Evolutionary conservation across 139 green algal species (phyloP), one percentile per base, ranked within the genome.

Genomic region (Deuterostichococcus epilithicus): DNA sequence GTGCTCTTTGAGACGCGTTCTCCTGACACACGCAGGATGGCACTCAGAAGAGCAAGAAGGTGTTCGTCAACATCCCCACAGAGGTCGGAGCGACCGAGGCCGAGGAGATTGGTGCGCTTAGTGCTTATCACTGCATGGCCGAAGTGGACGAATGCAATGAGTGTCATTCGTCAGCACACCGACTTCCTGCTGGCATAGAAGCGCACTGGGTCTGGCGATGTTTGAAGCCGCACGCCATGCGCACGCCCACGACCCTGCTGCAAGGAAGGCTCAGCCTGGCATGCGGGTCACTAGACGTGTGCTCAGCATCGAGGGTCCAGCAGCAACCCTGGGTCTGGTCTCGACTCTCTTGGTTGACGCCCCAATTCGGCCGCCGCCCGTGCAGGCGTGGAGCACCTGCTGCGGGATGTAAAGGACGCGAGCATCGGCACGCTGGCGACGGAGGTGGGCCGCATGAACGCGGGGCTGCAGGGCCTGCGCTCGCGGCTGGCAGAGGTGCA

Each of bases 21-120:
- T n/a, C n/a, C n/a, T n/a, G n/a, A n/a, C n/a, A n/a, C n/a, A n/a
- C n/a, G 66, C 82, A 96, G 85, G 95, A 98, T 82, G 95, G 93
- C 68, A 98, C 94, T 3, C 87, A 98, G 86, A 97, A 97, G 84
- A 91, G 82, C 68, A 88, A 93, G 77, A 92, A 87, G 30, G 88
- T 97, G 45, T 99, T 99, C 87, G 86, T 96, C 38, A 95, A 97
- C 76, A 74, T 99, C 38, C 91, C 94, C 32, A 98, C 91, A 37
- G 92, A 97, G 79, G 94, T 99, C 5, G 95, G 94, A 1, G 94
- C 97, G 70, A 97, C 95, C 63, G 96, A 99, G 80, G 94, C 96
- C n/a, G 96, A 99, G 81, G 96, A 99, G 77, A 96, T 97, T 59
- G 93, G 93, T 88, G 66, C 30, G 72, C 13, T 26, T 1, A 1